phyloP scores from a whole-genome alignment of 768 basidiomycete species.

The Cyathus striatus region DNA sequence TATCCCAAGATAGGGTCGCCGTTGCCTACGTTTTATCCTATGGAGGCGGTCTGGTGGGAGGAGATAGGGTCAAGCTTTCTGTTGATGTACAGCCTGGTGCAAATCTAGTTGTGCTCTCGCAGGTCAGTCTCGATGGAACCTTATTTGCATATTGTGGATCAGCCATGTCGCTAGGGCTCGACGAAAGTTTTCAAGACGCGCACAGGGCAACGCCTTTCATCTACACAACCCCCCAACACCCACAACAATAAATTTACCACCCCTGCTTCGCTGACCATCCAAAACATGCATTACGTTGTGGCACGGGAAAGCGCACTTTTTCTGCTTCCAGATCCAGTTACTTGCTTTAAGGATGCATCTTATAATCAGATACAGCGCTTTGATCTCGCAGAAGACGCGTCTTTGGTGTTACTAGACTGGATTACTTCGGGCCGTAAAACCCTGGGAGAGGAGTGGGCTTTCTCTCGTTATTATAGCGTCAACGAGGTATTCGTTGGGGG shows the following conservation, averaged over 20 bases:
- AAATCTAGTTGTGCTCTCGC: conserved; percentile 73
- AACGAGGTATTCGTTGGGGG: conserved; percentile 78
- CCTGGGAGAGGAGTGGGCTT: conserved; percentile 85
- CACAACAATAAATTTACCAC: background rate
- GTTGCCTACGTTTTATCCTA: conserved; percentile 81
- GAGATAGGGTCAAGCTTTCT: conserved; percentile 66
- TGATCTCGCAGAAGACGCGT: conserved; percentile 51
- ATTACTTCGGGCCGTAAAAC: conserved; percentile 83
- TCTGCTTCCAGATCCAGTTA: conserved; percentile 88
- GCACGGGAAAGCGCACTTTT: conserved; percentile 54
- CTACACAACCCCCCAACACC: conserved; percentile 13
- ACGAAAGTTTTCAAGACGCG: conserved; percentile 94
- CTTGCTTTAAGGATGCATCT: conserved; percentile 80
- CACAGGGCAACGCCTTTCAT: conserved; percentile 51
- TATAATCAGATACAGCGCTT: conserved; percentile 87
- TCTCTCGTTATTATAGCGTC: conserved; percentile 76
- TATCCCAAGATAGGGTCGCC: conserved; percentile 44
- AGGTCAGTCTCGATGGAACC: conserved; percentile 43
- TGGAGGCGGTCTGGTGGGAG: conserved; percentile 88
- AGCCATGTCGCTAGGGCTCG: conserved; percentile 53
- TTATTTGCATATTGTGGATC: background rate
- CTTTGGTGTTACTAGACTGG: conserved; percentile 83
- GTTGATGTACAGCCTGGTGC: conserved; percentile 54
- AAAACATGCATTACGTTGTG: conserved; percentile 58
- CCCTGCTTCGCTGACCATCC: conserved; percentile 39